A percentile compares a stretch with the other conserved stretches of the same genome.
Evolutionary conservation across 495 filamentous ascomycete genomes (phyloP).

Genomic region (Aspergillus sparsus): DNA sequence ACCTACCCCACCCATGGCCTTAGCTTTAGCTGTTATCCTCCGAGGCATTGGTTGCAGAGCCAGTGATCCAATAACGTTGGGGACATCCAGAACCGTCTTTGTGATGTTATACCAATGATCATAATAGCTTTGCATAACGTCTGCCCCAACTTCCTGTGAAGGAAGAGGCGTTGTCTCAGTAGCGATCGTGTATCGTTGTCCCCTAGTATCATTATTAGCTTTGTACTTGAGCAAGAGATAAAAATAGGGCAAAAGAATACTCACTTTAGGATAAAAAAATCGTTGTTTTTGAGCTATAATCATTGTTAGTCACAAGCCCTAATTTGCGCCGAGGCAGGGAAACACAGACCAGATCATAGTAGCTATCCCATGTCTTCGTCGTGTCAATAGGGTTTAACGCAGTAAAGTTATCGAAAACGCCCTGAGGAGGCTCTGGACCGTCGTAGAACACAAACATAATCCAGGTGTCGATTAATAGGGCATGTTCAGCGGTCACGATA

Average conservation of each 20-base stretch:
- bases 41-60: constrained; percentile 60
- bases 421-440: constrained; percentile 54
- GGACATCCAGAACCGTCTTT: constrained; percentile 42
- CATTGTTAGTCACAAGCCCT: background rate
- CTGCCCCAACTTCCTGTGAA: constrained; percentile 36
- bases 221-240: too few relatives aligned
- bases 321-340: background rate
- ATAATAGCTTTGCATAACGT: constrained; percentile 49
- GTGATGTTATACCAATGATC: constrained; percentile 54
- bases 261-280: constrained; percentile 41
- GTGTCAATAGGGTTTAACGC: constrained; percentile 49
- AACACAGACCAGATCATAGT: constrained; percentile 49
- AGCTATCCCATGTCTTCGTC: constrained; percentile 52
- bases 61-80: constrained; percentile 52
- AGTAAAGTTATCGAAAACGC: constrained; percentile 58
- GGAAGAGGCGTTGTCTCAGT: constrained; percentile 60
- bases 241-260: background rate
- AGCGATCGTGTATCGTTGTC: constrained; percentile 55
- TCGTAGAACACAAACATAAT: constrained; percentile 66
- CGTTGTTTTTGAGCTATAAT: constrained; percentile 38
- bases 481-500: constrained; percentile 56
- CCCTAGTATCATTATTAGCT: constrained; percentile 28
- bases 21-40: constrained; percentile 47
- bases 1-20: constrained; percentile 47
- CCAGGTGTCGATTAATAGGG: constrained; percentile 53